These are phyloP conservation scores for Ophiognomonia clavigignenti-juglandacearum DNA, from an alignment of 2,329 filamentous ascomycete species.

Conservation along the genomic window DNA sequence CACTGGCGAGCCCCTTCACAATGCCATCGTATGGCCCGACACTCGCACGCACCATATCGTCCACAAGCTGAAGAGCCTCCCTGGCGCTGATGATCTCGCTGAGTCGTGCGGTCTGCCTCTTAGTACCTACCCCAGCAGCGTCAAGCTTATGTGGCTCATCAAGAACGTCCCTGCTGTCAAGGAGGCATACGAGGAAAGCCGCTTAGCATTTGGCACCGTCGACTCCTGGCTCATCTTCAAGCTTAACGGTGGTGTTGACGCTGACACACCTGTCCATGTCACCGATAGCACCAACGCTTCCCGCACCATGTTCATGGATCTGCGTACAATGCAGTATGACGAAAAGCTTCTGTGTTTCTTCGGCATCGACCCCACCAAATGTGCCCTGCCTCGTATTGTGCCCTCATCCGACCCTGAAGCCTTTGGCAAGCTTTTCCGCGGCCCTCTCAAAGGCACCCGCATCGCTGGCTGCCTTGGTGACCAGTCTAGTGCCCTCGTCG, in stretches of 20 bases:
- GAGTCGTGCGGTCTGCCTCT: conserved; percentile 75
- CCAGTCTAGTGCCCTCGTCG: conserved; percentile 80
- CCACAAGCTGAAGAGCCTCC: conserved; percentile 65
- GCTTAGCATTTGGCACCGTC: conserved; percentile 79
- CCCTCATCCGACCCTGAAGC: conserved; percentile 70
- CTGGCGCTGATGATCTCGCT: conserved; percentile 64
- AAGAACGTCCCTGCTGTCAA: conserved; percentile 65
- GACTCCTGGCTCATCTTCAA: conserved; percentile 86
- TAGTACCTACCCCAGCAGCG: conserved; percentile 82
- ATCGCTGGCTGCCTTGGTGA: conserved; percentile 86
- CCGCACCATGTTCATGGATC: conserved; percentile 91
- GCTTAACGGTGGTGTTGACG: conserved; percentile 68
- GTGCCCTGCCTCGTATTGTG: conserved; percentile 77
- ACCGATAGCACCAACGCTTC: conserved; percentile 87
- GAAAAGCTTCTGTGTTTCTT: conserved; percentile 75
- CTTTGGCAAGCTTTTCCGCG: conserved; percentile 64
- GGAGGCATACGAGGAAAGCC: conserved; percentile 69
- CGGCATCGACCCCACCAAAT: conserved; percentile 61
- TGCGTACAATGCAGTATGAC: conserved; percentile 76
- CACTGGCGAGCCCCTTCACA: conserved; percentile 75
- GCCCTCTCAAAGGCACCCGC: conserved; percentile 61
- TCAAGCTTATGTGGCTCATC: conserved; percentile 81
- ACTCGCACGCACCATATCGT: conserved; percentile 71
- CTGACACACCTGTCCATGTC: conserved; percentile 60
- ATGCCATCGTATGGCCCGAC: conserved; percentile 88